Conservation (phyloP, 2,329 filamentous ascomycete genomes). For the Tricladium varicosporioides region DNA sequence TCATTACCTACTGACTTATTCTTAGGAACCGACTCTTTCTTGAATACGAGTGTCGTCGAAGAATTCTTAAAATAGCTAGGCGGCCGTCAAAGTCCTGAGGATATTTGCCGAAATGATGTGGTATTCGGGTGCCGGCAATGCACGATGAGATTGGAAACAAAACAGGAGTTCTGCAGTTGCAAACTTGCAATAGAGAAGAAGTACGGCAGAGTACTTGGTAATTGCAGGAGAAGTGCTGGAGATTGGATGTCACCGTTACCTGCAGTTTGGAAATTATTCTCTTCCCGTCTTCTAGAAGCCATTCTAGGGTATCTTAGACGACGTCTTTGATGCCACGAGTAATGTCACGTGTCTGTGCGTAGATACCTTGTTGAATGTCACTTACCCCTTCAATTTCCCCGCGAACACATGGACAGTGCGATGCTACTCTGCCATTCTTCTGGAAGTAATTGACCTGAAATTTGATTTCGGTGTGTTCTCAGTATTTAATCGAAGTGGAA, state of each 20-base stretch:
- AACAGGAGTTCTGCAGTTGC: background rate
- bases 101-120: background rate
- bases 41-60: background rate
- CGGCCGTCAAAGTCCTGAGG: background rate
- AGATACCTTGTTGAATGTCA: background rate
- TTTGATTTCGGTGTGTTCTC: background rate
- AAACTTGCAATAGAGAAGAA: background rate
- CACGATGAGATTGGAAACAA: background rate
- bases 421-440: background rate
- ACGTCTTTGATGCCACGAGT: background rate
- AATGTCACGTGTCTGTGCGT: background rate
- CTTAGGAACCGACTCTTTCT: no score
- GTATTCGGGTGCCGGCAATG: background rate
- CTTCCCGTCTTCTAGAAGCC: background rate
- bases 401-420: background rate
- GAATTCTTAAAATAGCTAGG: background rate
- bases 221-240: background rate
- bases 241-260: background rate
- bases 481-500: background rate
- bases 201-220: background rate
- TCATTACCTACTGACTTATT: no score
- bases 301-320: background rate
- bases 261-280: background rate
- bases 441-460: background rate
- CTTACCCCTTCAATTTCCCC: background rate